Evolutionary conservation across 2,329 filamentous ascomycete species (phyloP), one percentile per base, ranked within the genome.

Genomic region (Exserohilum rostratum): DNA sequence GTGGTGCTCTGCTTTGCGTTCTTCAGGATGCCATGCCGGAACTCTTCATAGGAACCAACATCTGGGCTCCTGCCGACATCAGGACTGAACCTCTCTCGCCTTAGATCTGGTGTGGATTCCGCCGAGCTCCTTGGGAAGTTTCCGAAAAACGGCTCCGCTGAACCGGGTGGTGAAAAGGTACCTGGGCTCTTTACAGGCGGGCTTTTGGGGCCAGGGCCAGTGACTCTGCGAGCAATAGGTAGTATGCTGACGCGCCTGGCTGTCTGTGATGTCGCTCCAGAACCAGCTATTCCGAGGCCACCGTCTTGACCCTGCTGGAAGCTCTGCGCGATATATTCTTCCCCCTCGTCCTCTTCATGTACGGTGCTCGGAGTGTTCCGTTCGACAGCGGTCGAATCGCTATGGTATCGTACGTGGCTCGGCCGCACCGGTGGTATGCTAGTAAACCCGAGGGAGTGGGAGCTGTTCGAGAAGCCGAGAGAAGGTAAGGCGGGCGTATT

Each of bases 211-310:
- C 57, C 51, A 43, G 64, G 55, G 3, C 53, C 46, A 18, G 66
- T 27, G 22, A 66, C 53, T 35, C 64, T 61, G 17, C 64, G 49
- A 3, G 69, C 55, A 15, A 69, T 64, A 6, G 63, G 40, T 38
- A 70, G 68, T 57, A 69, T 66, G 34, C 57, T 62, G 18, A 62
- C 54, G n/a, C 50, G 54, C n/a, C 50, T 46, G 42, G 50, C 51
- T 7, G 49, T 46, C 39, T 56, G 57, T 9, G 53, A 61, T 65
- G 44, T 62, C 45, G 13, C 58, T 25, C 44, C 57, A 53, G 55
- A 13, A 48, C 55, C 53, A 33, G 62, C 69, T 47, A 78, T 77
- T 6, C 76, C 76, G 30, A 78, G 55, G 11, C 76, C 76, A 39
- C 50, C 58, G 15, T 64, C 62, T 18, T 58, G 46, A 17, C 27